Percentiles rank a stretch among this genome's conserved stretches.
Evolutionary conservation across 352 stramenopile species (phyloP).

Genomic region (Globisporangium abappressorium): DNA sequence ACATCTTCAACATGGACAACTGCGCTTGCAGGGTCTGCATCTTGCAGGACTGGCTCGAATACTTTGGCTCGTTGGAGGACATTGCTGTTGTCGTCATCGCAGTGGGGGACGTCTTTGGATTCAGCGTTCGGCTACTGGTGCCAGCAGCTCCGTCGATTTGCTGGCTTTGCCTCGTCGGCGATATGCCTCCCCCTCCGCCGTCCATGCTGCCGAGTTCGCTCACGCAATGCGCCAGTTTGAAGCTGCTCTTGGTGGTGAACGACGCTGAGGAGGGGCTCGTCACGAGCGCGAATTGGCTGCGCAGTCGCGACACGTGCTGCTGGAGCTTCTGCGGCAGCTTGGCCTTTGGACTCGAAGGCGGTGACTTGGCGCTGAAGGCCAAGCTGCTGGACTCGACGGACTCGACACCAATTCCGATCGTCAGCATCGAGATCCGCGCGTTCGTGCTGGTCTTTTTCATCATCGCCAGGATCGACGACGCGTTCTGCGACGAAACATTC

Average conservation of each 20-base stretch:
- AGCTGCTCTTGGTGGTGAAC: constrained; percentile 17
- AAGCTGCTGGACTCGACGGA: constrained; percentile 1
- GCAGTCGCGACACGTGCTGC: constrained; percentile 43
- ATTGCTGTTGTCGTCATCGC: background rate
- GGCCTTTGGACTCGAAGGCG: background rate
- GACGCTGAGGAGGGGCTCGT: background rate
- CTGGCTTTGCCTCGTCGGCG: constrained; percentile 2
- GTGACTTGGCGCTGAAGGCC: background rate
- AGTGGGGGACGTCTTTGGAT: constrained; percentile 4
- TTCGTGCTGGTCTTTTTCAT: constrained; percentile 24
- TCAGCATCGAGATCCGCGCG: background rate
- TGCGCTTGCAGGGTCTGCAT: constrained; percentile 29
- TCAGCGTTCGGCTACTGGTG: background rate
- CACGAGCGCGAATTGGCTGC: constrained; percentile 38
- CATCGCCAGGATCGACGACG: constrained; percentile 23
- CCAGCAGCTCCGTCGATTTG: constrained; percentile 9
- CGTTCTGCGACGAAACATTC: constrained; percentile 15
- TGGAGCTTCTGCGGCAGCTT: constrained; percentile 59
- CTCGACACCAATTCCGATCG: no score
- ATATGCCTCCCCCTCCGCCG: background rate
- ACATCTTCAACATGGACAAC: constrained; percentile 17
- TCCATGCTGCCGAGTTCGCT: background rate
- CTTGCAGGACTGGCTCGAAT: constrained; percentile 36
- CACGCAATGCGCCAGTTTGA: constrained; percentile 18
- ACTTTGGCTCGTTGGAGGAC: constrained; percentile 17